Base-by-base conservation (phyloP, 306 rosid species). In the Psophocarpus tetragonolobus region DNA sequence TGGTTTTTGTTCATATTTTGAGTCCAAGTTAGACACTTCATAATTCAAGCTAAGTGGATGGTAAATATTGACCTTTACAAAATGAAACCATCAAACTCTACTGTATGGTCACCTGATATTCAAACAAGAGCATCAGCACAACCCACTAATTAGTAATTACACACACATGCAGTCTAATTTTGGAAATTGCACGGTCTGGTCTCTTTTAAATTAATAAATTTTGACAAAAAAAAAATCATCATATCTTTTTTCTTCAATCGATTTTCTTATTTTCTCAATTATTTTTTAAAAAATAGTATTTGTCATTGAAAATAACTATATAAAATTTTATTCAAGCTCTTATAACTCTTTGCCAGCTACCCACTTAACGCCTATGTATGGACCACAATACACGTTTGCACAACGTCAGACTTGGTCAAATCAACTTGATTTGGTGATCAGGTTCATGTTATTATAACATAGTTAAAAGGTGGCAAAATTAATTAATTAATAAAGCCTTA, bases 31-130 rank as follows among this genome's bases (percentile, higher is more conserved):
- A 62, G 45, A 35, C 70, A 39, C 6, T 53, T 24, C 15, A 21
- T 13, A 2, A 32, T 33, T 17, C 58, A 48, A 74, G 27, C 70
- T 18, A 30, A 54, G 65, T 65, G 47, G 72, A 75, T 35, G 65
- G 6, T 42, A 29, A 70, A 26, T 4, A 18, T 80, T 76, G 83
- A 50, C 87, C 47, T 44, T 24, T 50, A 57, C 33, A 29, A 70
- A 35, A 11, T 61, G 66, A 48, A 61, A 81, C 53, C 29, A 26
- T 44, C 10, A 45, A 15, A 8, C 35, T 62, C 14, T 53, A 1
- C n/a, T 62, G 58, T 63, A 75, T 9, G 51, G 51, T 42, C 45
- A 68, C 33, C 71, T 32, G 20, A 38, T 56, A 9, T 79, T 71
- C 63, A 68, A 75, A 71, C 45, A 53, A 0, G 26, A 32, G 44